Evolutionary conservation across 345 rosid genomes (phyloP), one percentile per base, ranked within the genome.

Genomic region (Hibiscus trionum): DNA sequence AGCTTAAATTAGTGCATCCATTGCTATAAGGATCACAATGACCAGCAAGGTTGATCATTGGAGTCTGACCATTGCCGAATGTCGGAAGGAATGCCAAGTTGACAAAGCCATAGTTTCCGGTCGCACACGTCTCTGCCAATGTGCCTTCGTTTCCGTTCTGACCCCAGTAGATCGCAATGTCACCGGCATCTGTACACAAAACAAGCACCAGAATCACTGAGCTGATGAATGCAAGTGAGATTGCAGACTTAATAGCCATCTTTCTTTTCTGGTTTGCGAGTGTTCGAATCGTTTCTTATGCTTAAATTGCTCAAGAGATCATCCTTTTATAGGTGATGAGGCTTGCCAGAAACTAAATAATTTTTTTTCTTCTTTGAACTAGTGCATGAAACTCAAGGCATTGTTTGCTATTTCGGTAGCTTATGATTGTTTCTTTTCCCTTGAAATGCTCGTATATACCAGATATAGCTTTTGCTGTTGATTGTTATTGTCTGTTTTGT

Each of bases 11-110:
- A 17, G 57, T 8, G 61, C 79, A 73, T 0, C 75, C 77, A 33
- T 75, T 7, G 78, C 52, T 5, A 50, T 16, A 50, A 5, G 79
- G 79, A 57, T 80, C 42, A 61, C 81, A 81, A 71, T 77, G 84
- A 8, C 79, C 79, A 1, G 84, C 79, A 49, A 49, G 53, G 76
- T 80, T 77, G 56, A 80, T 46, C 65, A 60, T 46, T 9, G 81
- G 83, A n/a, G 63, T n/a, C 61, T 24, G 69, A 27, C 77, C 79
- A 7, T 66, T 56, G 29, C 81, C 84, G 59, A 77, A 81, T 1
- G 27, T 42, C 14, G 47, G 15, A 33, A 81, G 79, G 47, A 81
- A 81, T 77, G 77, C 83, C 27, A 77, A 17, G 77, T 75, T 72
- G 1, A 80, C 81, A 33, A 74, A 56, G 35, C 53, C 50, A 71